Evolutionary conservation across 164 flowering plant genomes (phyloP).

Genomic region (Nymphaea colorata): DNA sequence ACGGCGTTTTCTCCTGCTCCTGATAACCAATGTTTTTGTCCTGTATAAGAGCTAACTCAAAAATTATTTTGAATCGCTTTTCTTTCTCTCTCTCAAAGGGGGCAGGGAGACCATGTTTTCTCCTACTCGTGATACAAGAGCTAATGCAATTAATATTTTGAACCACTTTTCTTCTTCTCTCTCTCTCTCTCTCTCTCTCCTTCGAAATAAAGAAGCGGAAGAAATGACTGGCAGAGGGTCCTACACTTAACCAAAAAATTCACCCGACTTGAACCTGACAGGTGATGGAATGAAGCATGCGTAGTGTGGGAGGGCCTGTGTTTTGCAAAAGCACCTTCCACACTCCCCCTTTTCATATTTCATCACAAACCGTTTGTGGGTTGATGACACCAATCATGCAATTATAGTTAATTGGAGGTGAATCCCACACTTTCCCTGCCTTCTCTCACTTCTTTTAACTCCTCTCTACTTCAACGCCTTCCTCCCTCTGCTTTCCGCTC

Average conservation of each 20-base stretch:
- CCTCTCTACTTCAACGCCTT: conserved; percentile 16
- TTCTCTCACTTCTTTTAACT: conserved; percentile 33
- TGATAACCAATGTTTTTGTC: no score
- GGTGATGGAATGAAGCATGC: conserved; percentile 1
- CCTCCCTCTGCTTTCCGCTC: conserved; percentile 6
- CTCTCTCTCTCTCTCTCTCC: neutral
- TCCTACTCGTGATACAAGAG: no score
- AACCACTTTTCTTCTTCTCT: no score
- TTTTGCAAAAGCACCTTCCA: conserved; percentile 9
- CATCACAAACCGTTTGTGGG: conserved; percentile 18
- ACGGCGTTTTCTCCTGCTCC: no score
- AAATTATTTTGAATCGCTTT: no score
- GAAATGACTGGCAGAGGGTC: neutral
- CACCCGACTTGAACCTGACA: conserved; percentile 16
- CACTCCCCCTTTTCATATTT: conserved; percentile 12
- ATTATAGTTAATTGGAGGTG: conserved; percentile 33
- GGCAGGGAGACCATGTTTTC: no score
- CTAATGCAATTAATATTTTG: no score
- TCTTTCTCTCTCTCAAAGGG: no score
- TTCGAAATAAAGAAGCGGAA: neutral
- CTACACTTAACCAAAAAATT: conserved; percentile 15
- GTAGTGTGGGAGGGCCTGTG: conserved; percentile 2
- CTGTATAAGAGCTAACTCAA: no score
- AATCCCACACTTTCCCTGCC: conserved; percentile 60
- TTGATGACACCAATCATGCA: conserved; percentile 44